Percentiles rank a stretch among this genome's conserved stretches.
Conservation (phyloP, 169 alveolate genomes). For the Besnoitia besnoiti region DNA sequence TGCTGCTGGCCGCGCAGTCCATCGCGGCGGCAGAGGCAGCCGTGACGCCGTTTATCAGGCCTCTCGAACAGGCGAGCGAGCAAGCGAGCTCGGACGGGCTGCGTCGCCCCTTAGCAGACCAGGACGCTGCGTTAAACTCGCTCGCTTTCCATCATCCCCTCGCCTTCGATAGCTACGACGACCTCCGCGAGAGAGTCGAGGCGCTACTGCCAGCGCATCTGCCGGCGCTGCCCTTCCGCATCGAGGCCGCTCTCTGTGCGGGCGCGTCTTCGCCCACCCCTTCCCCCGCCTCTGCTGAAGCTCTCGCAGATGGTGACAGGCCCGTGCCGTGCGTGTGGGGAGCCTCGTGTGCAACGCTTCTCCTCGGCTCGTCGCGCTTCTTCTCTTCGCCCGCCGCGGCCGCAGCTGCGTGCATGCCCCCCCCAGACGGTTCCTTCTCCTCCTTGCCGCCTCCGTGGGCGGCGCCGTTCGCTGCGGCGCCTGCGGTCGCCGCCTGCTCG, state of each 20-base stretch:
- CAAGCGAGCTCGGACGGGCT: neutral
- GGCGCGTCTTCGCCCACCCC: neutral
- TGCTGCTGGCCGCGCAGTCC: constrained; percentile 58
- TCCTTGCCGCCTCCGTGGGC: neutral
- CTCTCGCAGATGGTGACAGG: neutral
- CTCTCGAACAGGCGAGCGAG: neutral
- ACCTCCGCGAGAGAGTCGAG: neutral
- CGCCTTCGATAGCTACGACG: neutral
- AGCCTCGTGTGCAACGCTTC: neutral
- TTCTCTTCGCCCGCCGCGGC: neutral
- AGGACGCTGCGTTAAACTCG: neutral
- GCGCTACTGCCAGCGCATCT: neutral
- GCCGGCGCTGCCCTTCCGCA: constrained; percentile 9
- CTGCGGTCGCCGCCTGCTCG: too few species aligned
- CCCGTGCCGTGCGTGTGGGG: neutral
- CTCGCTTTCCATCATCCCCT: neutral
- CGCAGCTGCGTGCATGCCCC: neutral
- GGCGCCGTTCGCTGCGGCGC: too few species aligned
- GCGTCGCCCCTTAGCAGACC: neutral
- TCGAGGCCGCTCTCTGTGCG: neutral
- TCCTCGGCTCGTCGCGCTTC: neutral
- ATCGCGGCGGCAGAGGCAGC: constrained; percentile 58
- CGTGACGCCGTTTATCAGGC: constrained; percentile 25
- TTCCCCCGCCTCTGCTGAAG: neutral
- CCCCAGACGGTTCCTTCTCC: neutral